Percentiles rank a stretch among this genome's conserved stretches.
phyloP scores from a whole-genome alignment of 805 yeast species.

The Grigorovia transvaalensis region DNA sequence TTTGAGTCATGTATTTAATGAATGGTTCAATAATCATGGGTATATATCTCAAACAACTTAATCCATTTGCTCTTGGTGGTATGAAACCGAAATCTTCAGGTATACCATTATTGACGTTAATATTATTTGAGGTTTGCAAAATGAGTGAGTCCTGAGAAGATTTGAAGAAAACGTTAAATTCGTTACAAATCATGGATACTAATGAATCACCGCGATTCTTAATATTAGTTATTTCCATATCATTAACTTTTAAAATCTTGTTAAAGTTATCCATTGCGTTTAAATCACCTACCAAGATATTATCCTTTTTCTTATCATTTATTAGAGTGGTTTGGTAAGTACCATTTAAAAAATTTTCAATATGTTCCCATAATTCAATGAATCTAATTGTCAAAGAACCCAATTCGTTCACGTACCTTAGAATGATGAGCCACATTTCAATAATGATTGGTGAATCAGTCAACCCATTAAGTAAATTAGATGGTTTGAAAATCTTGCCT shows the following conservation, averaged over 20 bases:
- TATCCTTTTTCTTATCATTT: conserved; percentile 32
- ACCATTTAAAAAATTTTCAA: conserved; percentile 45
- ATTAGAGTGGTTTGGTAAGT: conserved; percentile 34
- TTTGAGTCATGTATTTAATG: conserved; percentile 31
- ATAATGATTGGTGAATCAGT: conserved; percentile 45
- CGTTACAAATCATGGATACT: conserved; percentile 26
- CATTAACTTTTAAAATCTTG: conserved; percentile 31
- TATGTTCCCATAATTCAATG: conserved; percentile 42
- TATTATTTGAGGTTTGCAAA: not conserved
- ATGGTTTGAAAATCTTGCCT: not conserved
- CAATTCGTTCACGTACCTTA: conserved; percentile 34
- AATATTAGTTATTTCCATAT: conserved; percentile 32
- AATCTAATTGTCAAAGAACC: conserved; percentile 32
- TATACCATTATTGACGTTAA: not conserved
- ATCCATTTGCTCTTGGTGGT: conserved; percentile 55
- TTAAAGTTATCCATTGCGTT: conserved; percentile 25
- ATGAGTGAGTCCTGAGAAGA: conserved; percentile 23
- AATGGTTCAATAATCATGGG: conserved; percentile 38
- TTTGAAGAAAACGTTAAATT: conserved; percentile 25
- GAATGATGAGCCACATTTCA: conserved; percentile 49
- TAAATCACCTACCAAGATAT: conserved; percentile 21
- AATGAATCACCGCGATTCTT: conserved; percentile 32
- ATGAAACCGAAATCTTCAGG: conserved; percentile 40
- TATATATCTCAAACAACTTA: conserved; percentile 46
- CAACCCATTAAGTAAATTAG: conserved; percentile 14